Evolutionary conservation across 2,329 filamentous ascomycete genomes (phyloP), one percentile per base, ranked within the genome.

Genomic region (Karstenula rhodostoma): DNA sequence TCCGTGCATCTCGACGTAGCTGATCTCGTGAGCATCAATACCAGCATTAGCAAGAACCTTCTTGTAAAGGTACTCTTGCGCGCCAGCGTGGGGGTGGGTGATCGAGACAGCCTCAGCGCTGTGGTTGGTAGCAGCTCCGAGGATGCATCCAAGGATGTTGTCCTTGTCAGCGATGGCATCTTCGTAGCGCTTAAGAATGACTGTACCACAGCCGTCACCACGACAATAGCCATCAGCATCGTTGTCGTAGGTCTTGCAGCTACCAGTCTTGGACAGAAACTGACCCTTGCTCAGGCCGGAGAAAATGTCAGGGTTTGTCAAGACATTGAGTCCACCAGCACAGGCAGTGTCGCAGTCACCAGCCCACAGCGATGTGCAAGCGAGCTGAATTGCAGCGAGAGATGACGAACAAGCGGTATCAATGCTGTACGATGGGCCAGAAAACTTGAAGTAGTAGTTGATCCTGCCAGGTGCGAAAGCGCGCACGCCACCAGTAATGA

Each of bases 1-100:
- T 15, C 91, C 93, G 75, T 96, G 92, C 89, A 95, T 93, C 78
- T 96, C 93, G 9, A 96, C 89, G 71, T 94, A 96, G 76, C 88
- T 88, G 51, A 96, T 85, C 64, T 94, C 90, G 53, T 88, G 84
- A 1, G 92, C 90, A 70, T 94, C 89, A 23, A 95, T 85, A 60
- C 90, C 89, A 44, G 91, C 89, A 46, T 91, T 86, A 50, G 89
- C 85, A 1, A 95, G 82, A 29, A 95, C 88, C 42, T 86, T 83
- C 58, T 86, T 85, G 69, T 90, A 94, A 12, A 95, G 80, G 50
- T 85, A 82, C 13, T 90, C 87, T 76, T 96, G 93, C 0, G 90
- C 90, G 15, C 87, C 89, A 4, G 87, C 90, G 74, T 95, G 91
- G 1, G 93, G 93, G 59, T 92, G 90, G 0, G 92, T 95, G 70